phyloP scores from a whole-genome alignment of 768 basidiomycete genomes.

The Lactarius evosmus region DNA sequence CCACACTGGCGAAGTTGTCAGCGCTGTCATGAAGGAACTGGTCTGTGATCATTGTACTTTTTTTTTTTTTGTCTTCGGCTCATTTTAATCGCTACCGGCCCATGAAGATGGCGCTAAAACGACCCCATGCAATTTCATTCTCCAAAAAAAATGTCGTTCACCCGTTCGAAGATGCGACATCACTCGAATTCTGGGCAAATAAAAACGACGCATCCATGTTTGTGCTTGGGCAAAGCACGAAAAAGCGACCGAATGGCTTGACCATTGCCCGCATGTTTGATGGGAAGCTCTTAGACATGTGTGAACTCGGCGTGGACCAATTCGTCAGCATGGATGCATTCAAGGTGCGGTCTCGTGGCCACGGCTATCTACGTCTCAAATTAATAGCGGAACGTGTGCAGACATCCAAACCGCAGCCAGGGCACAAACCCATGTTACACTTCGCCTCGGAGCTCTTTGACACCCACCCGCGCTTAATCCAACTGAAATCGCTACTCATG shows the following conservation, averaged over 20 bases:
- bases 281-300: constrained; percentile 85
- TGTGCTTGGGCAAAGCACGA: constrained; percentile 84
- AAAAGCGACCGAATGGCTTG: constrained; percentile 89
- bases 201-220: constrained; percentile 97
- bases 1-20: constrained; percentile 77
- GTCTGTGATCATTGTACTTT: constrained; percentile 45
- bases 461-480: constrained; percentile 86
- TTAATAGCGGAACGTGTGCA: constrained; percentile 32
- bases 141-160: constrained; percentile 89
- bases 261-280: constrained; percentile 87
- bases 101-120: constrained; percentile 86
- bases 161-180: constrained; percentile 82
- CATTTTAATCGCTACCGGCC: neutral
- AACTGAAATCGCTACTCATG: constrained; percentile 88
- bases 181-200: constrained; percentile 86
- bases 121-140: constrained; percentile 87
- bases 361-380: neutral
- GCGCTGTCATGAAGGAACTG: constrained; percentile 82
- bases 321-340: constrained; percentile 78
- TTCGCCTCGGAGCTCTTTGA: constrained; percentile 96
- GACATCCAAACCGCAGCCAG: constrained; percentile 87
- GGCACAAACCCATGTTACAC: constrained; percentile 89
- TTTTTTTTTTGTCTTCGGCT: neutral
- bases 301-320: constrained; percentile 85
- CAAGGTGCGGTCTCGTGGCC: constrained; percentile 55